Conservation (phyloP, 1,284 basidiomycete genomes). For the Cutaneotrichosporon cutaneum region DNA sequence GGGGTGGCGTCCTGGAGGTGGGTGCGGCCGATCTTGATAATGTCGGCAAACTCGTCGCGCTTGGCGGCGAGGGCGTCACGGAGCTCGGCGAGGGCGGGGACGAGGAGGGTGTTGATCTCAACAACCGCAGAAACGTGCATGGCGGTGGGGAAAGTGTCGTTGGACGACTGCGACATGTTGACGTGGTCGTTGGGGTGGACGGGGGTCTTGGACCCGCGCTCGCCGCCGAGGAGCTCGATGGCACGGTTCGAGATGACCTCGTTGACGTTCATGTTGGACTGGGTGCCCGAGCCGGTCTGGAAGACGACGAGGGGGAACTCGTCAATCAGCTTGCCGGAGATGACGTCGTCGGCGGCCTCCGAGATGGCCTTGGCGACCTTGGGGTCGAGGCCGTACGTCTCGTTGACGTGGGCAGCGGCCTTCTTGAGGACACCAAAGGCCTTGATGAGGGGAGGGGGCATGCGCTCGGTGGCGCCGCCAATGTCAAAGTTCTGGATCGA, state of each 20-base stretch:
- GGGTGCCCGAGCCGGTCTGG: constrained; percentile 98
- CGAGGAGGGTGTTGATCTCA: constrained; percentile 74
- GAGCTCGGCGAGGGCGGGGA: constrained; percentile 84
- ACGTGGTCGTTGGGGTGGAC: constrained; percentile 99
- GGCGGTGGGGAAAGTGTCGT: constrained; percentile 98
- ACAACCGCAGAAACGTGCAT: constrained; percentile 98
- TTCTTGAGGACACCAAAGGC: constrained; percentile 98
- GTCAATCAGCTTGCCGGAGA: constrained; percentile 87
- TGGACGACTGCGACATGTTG: constrained; percentile 98
- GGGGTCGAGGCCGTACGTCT: constrained; percentile 80
- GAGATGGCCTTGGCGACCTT: constrained; percentile 88
- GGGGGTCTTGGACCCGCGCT: constrained; percentile 93
- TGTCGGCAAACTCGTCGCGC: constrained; percentile 74
- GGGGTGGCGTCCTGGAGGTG: constrained; percentile 98
- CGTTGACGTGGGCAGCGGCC: constrained; percentile 90
- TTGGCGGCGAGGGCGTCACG: constrained; percentile 81
- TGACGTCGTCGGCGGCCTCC: constrained; percentile 96
- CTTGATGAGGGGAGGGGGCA: constrained; percentile 92
- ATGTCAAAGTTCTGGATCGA: constrained; percentile 99
- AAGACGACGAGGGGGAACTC: constrained; percentile 99
- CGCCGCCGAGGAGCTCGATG: constrained; percentile 93
- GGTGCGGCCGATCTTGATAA: constrained; percentile 99
- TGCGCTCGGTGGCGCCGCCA: constrained; percentile 82
- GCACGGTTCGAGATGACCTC: constrained; percentile 99
- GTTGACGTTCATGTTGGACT: constrained; percentile 99